A percentile compares a stretch with the other conserved stretches of the same genome.
Evolutionary conservation across 1,284 basidiomycete genomes (phyloP).

Genomic region (Hemileccinum hortonii): DNA sequence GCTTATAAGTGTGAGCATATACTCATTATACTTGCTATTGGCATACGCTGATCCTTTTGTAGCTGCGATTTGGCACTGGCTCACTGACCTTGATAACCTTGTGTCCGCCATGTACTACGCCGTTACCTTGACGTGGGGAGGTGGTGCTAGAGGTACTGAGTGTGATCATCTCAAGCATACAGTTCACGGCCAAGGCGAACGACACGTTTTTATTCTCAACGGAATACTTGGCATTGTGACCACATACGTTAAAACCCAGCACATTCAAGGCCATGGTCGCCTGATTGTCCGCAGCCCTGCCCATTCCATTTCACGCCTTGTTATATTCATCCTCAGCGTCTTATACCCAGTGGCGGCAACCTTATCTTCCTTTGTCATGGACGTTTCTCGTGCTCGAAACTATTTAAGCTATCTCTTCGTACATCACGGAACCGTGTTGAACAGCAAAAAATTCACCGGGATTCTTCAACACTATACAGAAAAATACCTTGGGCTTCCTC

Average conservation of each 20-base stretch:
- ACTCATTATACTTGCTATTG: too few relatives aligned
- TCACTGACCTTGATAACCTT: background rate
- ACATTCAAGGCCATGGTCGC: slow-evolving; percentile 3
- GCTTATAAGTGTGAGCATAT: background rate
- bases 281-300: slow-evolving; percentile 5
- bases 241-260: background rate
- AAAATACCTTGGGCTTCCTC: background rate
- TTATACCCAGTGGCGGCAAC: slow-evolving; percentile 1
- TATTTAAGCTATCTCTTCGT: slow-evolving; percentile 7
- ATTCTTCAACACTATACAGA: slow-evolving; percentile 3
- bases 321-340: slow-evolving; percentile 1
- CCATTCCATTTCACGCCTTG: background rate
- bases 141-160: slow-evolving; percentile 5
- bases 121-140: background rate
- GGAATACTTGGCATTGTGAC: background rate
- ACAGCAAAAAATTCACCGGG: background rate
- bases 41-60: too few relatives aligned
- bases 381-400: background rate
- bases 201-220: slow-evolving; percentile 7
- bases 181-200: background rate
- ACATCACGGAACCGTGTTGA: background rate
- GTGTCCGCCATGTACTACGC: slow-evolving; percentile 7
- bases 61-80: slow-evolving; percentile 1
- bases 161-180: slow-evolving; percentile 11
- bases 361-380: slow-evolving; percentile 5